Evolutionary conservation across 345 rosid genomes (phyloP).

Genomic region (Linum lewisii): DNA sequence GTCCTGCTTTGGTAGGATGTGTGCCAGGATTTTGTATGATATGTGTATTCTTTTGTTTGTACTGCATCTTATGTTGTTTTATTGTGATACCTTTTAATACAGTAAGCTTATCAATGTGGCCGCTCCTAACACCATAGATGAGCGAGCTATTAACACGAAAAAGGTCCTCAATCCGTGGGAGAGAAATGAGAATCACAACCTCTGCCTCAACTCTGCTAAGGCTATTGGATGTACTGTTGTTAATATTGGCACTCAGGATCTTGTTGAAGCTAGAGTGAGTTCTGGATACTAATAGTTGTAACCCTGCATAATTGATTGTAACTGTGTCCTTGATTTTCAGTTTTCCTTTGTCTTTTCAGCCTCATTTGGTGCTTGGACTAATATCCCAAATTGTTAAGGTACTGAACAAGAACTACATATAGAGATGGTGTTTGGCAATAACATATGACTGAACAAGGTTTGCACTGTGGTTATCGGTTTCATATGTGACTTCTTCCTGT

Average conservation of each 20-base stretch:
- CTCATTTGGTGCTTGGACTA: slow-evolving; percentile 89
- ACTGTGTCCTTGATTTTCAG: slow-evolving; percentile 13
- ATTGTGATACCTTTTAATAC: slow-evolving; percentile 21
- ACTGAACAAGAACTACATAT: slow-evolving; percentile 14
- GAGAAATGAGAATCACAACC: slow-evolving; percentile 95
- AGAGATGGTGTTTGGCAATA: not conserved
- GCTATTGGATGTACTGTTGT: slow-evolving; percentile 99
- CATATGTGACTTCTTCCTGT: not conserved
- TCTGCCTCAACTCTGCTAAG: slow-evolving; percentile 94
- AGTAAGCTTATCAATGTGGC: slow-evolving; percentile 97
- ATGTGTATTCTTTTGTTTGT: not conserved
- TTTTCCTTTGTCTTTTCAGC: slow-evolving; percentile 44
- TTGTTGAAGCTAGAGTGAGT: slow-evolving; percentile 92
- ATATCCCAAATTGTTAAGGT: slow-evolving; percentile 97
- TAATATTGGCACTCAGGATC: slow-evolving; percentile 89
- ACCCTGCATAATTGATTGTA: slow-evolving; percentile 3
- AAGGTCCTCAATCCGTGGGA: slow-evolving; percentile 84
- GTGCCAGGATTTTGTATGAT: not conserved
- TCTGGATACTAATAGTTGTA: not conserved
- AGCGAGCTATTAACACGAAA: slow-evolving; percentile 92
- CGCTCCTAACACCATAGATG: slow-evolving; percentile 97
- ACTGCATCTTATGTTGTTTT: not conserved
- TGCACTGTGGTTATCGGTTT: not conserved
- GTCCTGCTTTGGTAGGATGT: slow-evolving; percentile 83
- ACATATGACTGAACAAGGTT: slow-evolving; percentile 16